These are phyloP conservation scores for Papiliotrema fonsecae DNA, from an alignment of 1,284 basidiomycete species.

Conservation along the genomic window DNA sequence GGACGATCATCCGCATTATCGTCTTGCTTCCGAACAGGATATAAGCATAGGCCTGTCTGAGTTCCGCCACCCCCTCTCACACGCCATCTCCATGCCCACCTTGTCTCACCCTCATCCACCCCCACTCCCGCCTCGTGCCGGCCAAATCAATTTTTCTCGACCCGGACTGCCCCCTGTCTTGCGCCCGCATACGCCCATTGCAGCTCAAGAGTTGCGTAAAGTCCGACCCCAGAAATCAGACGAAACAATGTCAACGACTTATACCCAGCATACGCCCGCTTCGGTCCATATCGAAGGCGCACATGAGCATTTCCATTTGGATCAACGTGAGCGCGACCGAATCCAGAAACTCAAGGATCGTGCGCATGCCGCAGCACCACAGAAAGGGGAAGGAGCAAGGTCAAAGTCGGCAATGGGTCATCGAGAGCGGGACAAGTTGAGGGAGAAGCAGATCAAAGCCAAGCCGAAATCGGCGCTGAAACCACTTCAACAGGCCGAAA, in stretches of 20 bases:
- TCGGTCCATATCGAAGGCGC: neutral
- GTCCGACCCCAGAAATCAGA: conserved; percentile 8
- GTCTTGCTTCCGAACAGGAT: neutral
- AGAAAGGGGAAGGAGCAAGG: neutral
- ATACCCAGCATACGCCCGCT: conserved; percentile 1
- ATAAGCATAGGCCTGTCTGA: neutral
- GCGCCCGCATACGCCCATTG: conserved; percentile 10
- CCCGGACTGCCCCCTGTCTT: conserved; percentile 9
- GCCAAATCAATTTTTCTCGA: conserved; percentile 3
- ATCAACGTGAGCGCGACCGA: conserved; percentile 12
- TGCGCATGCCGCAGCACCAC: neutral
- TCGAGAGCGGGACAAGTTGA: neutral
- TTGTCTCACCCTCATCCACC: conserved; percentile 8
- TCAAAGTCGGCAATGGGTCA: neutral
- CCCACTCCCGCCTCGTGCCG: neutral
- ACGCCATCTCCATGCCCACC: neutral
- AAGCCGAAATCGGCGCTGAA: neutral
- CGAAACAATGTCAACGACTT: conserved; percentile 14
- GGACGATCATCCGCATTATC: neutral
- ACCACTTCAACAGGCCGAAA: conserved; percentile 1
- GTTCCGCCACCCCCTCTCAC: neutral
- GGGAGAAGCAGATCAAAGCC: neutral
- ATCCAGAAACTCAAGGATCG: conserved; percentile 15
- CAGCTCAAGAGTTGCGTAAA: neutral
- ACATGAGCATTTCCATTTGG: conserved; percentile 9